A percentile compares a stretch with the other conserved stretches of the same genome.
phyloP scores from a whole-genome alignment of 2,329 filamentous ascomycete genomes.

The Xylaria sp. region DNA sequence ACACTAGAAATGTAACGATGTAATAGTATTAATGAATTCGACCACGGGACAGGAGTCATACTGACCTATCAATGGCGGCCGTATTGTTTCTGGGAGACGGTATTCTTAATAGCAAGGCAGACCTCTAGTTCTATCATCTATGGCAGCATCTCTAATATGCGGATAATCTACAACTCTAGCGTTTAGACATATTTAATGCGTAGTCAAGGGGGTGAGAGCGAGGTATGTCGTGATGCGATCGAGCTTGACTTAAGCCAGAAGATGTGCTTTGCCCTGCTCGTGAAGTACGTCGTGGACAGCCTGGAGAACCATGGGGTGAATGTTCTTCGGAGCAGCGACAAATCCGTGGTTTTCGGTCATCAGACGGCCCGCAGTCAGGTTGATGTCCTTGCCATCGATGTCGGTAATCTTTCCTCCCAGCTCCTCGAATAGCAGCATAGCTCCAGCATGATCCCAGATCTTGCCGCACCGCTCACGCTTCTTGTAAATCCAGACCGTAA shows the following conservation, averaged over 20 bases:
- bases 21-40: too few species aligned
- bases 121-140: too few species aligned
- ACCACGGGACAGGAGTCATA: too few species aligned
- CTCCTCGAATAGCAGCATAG: conserved; percentile 55
- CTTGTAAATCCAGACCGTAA: conserved; percentile 54
- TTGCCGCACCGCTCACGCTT: conserved; percentile 45
- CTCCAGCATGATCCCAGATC: conserved; percentile 56
- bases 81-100: too few species aligned
- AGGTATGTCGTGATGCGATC: background rate
- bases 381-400: conserved; percentile 46
- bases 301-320: conserved; percentile 42
- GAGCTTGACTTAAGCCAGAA: conserved; percentile 24
- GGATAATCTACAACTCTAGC: background rate
- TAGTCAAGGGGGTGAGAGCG: background rate
- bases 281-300: conserved; percentile 33
- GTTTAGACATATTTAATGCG: background rate
- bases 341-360: conserved; percentile 51
- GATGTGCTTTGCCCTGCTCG: conserved; percentile 32
- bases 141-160: too few species aligned
- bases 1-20: too few species aligned
- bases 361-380: conserved; percentile 44
- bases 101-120: too few species aligned
- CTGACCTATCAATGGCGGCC: too few species aligned
- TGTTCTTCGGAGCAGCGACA: conserved; percentile 43
- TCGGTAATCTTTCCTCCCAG: conserved; percentile 52